Evolutionary conservation across 2,329 filamentous ascomycete genomes (phyloP).

Genomic region (Cercospora citrullina): DNA sequence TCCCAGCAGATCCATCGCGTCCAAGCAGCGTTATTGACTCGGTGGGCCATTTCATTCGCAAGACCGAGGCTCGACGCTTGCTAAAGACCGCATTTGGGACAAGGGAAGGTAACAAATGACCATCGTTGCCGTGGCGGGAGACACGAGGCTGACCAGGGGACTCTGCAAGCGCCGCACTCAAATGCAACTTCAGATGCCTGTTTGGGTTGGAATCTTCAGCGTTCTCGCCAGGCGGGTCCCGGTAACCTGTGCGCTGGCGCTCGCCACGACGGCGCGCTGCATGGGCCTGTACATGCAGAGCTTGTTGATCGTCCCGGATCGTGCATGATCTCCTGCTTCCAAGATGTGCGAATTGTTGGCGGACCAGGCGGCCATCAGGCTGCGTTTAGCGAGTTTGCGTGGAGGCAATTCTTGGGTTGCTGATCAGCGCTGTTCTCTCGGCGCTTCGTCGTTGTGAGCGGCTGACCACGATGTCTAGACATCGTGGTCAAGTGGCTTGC

Average conservation of each 20-base stretch:
- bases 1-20: not conserved
- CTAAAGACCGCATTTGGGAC: conserved; percentile 6
- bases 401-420: not conserved
- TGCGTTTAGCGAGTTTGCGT: not conserved
- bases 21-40: not conserved
- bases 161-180: conserved; percentile 8
- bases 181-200: conserved; percentile 1
- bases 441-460: too few species aligned
- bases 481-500: not conserved
- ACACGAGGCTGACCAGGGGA: not conserved
- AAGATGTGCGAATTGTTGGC: not conserved
- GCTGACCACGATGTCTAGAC: not conserved
- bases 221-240: not conserved
- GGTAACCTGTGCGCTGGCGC: conserved; percentile 7
- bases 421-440: not conserved
- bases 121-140: conserved; percentile 3
- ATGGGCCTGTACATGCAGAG: not conserved
- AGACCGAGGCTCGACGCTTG: conserved; percentile 7
- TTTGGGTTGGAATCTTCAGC: not conserved
- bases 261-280: conserved; percentile 9
- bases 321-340: not conserved
- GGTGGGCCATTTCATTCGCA: not conserved
- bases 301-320: not conserved
- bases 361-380: not conserved
- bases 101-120: conserved; percentile 8